A percentile compares a stretch with the other conserved stretches of the same genome.
phyloP scores from a whole-genome alignment of 148 eudicot genomes.

The Rheum nobile region DNA sequence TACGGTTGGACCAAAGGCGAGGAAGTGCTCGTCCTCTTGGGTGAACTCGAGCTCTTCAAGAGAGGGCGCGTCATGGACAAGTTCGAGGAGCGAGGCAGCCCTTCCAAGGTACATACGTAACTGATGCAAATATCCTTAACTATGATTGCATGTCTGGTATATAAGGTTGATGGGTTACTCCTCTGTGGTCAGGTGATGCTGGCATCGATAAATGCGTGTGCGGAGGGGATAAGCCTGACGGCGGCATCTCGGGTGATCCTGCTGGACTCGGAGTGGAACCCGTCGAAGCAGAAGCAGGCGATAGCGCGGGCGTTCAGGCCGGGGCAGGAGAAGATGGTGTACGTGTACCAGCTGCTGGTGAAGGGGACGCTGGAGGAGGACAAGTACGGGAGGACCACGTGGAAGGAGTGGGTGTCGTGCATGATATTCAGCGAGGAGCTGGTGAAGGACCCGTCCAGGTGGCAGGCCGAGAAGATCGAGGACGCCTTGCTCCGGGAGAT shows the following conservation, averaged over 20 bases:
- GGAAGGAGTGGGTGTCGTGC: conserved; percentile 97
- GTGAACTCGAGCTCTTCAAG: conserved; percentile 87
- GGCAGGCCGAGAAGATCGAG: conserved; percentile 92
- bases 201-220: conserved; percentile 88
- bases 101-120: conserved; percentile 51
- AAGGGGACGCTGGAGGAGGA: conserved; percentile 85
- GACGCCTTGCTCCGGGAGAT: conserved; percentile 84
- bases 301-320: conserved; percentile 93
- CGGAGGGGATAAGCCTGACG: conserved; percentile 85
- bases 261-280: conserved; percentile 95
- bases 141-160: too few relatives aligned
- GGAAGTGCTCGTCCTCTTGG: conserved; percentile 79
- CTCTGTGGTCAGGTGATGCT: conserved; percentile 51
- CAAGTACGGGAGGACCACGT: conserved; percentile 68
- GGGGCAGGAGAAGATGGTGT: conserved; percentile 85
- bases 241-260: conserved; percentile 97
- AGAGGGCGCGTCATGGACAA: conserved; percentile 84
- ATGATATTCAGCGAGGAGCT: conserved; percentile 93
- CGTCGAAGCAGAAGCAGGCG: conserved; percentile 92
- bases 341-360: conserved; percentile 80
- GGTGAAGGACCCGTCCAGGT: conserved; percentile 82
- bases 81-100: conserved; percentile 83
- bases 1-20: conserved; percentile 83
- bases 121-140: too few relatives aligned
- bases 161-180: too few relatives aligned